Evolutionary conservation across 306 rosid genomes (phyloP).

Genomic region (Rosa multiflora): DNA sequence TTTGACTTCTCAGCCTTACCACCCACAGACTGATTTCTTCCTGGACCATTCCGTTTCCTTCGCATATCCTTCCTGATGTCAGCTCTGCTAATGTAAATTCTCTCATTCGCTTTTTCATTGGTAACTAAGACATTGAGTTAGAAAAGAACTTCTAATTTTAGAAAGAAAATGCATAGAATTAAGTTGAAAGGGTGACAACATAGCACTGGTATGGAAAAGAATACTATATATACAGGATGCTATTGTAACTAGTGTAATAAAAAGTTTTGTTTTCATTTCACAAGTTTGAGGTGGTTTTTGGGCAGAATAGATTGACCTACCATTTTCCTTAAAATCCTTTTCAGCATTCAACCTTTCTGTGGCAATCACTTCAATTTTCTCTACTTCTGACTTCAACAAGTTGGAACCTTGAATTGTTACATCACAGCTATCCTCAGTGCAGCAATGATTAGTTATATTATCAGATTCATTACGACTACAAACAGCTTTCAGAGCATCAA

Average conservation of each 20-base stretch:
- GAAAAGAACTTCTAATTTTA: conserved; percentile 16
- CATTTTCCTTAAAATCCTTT: conserved; percentile 41
- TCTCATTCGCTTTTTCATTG: conserved; percentile 43
- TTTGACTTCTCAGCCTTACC: conserved; percentile 73
- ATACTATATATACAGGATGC: neutral
- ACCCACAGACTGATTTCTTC: conserved; percentile 76
- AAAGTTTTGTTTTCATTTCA: neutral
- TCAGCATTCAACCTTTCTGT: conserved; percentile 39
- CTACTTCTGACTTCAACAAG: conserved; percentile 39
- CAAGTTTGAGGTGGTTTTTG: neutral
- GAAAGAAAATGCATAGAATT: neutral
- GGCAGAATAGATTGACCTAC: conserved; percentile 40
- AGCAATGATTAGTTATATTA: conserved; percentile 31
- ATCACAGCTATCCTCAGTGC: conserved; percentile 33
- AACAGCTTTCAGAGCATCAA: conserved; percentile 91
- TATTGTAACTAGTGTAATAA: neutral
- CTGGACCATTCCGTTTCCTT: conserved; percentile 75
- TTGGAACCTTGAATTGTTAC: conserved; percentile 35
- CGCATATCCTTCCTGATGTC: conserved; percentile 64
- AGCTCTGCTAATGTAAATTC: conserved; percentile 67
- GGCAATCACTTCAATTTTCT: conserved; percentile 36
- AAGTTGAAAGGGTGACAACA: neutral
- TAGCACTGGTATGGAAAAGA: neutral
- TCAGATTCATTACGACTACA: conserved; percentile 41
- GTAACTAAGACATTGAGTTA: conserved; percentile 38